Conservation (phyloP, 2,329 filamentous ascomycete genomes). For the Fusarium redolens region DNA sequence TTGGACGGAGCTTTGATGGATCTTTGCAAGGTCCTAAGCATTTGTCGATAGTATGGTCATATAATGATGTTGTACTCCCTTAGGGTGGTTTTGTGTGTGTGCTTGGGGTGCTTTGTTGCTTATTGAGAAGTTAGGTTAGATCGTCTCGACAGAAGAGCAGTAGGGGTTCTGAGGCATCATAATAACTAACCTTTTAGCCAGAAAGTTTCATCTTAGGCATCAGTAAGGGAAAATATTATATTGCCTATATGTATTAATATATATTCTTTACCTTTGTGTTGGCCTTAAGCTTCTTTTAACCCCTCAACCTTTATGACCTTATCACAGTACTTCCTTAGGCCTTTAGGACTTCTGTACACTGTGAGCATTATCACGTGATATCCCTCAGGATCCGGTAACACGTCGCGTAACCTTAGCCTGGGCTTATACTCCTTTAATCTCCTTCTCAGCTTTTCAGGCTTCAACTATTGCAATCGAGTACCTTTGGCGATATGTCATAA, state of each 20-base stretch:
- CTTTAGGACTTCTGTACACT: not conserved
- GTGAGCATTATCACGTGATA: not conserved
- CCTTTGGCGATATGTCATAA: not conserved
- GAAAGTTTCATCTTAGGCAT: too few relatives aligned
- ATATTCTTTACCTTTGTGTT: too few relatives aligned
- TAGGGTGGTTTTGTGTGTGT: too few relatives aligned
- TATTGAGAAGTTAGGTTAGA: too few relatives aligned
- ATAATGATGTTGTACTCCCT: not conserved
- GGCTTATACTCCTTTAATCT: not conserved
- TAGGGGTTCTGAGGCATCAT: too few relatives aligned
- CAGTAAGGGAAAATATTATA: too few relatives aligned
- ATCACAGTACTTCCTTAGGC: not conserved
- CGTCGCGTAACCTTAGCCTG: not conserved
- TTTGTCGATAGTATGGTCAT: not conserved
- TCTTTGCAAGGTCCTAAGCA: not conserved
- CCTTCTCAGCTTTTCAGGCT: not conserved
- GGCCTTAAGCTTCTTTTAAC: too few relatives aligned
- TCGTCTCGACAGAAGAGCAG: too few relatives aligned
- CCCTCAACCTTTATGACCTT: too few relatives aligned
- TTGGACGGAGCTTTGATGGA: not conserved
- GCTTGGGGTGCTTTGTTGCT: too few relatives aligned
- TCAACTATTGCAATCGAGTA: not conserved
- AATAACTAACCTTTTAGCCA: too few relatives aligned
- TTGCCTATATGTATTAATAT: too few relatives aligned
- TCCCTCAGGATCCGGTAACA: not conserved